phyloP scores from a whole-genome alignment of 1,139 yeast species.

The Pichia sp. region DNA sequence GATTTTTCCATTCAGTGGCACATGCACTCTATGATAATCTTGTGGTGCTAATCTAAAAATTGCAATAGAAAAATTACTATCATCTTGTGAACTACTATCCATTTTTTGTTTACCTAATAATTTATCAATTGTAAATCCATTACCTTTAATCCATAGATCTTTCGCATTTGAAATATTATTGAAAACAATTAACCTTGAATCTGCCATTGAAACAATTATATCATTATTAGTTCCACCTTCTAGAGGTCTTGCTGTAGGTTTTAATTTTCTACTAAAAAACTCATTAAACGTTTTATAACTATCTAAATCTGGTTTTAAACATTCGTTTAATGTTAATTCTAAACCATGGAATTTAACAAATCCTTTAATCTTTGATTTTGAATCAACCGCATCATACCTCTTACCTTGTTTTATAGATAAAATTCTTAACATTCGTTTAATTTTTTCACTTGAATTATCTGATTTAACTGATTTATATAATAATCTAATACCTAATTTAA shows the following conservation, averaged over 20 bases:
- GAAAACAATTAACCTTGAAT: slow-evolving; percentile 76
- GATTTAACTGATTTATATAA: slow-evolving; percentile 68
- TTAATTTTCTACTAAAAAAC: slow-evolving; percentile 75
- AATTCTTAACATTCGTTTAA: slow-evolving; percentile 48
- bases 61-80: slow-evolving; percentile 52
- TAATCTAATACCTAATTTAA: slow-evolving; percentile 77
- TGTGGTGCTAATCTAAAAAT: slow-evolving; percentile 92
- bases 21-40: slow-evolving; percentile 91
- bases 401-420: slow-evolving; percentile 76
- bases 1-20: slow-evolving; percentile 71
- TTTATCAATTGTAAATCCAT: slow-evolving; percentile 62
- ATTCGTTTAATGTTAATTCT: slow-evolving; percentile 53
- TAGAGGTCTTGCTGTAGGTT: slow-evolving; percentile 61
- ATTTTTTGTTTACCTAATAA: slow-evolving; percentile 42
- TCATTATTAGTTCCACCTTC: slow-evolving; percentile 43
- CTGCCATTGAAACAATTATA: slow-evolving; percentile 74
- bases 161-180: slow-evolving; percentile 58
- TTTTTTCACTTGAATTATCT: slow-evolving; percentile 40
- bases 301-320: slow-evolving; percentile 42
- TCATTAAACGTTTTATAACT: slow-evolving; percentile 74
- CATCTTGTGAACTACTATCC: slow-evolving; percentile 20
- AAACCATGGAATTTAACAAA: slow-evolving; percentile 78
- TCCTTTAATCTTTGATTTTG: slow-evolving; percentile 61
- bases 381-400: slow-evolving; percentile 68
- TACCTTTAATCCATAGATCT: slow-evolving; percentile 85